phyloP scores from a whole-genome alignment of 2,329 filamentous ascomycete genomes.

The Grosmannia serpens region DNA sequence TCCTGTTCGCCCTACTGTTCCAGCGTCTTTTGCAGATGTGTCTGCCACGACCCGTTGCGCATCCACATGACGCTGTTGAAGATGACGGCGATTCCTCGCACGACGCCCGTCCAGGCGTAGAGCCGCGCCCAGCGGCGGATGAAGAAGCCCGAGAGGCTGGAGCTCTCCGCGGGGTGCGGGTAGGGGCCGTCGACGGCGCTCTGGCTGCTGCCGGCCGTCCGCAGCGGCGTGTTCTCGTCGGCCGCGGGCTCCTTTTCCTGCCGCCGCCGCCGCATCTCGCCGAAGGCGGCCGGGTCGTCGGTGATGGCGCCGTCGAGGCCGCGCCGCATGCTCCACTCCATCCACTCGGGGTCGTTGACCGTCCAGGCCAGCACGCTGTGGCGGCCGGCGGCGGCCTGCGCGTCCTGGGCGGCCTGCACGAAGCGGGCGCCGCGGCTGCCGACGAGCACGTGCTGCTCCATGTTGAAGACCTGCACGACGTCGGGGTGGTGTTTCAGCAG shows the following conservation, averaged over 20 bases:
- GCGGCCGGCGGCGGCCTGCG: slow-evolving; percentile 24
- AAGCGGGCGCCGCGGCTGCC: slow-evolving; percentile 57
- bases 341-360: slow-evolving; percentile 65
- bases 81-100: slow-evolving; percentile 4
- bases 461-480: slow-evolving; percentile 65
- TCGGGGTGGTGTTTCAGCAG: slow-evolving; percentile 49
- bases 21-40: slow-evolving; percentile 5
- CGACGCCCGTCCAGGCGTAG: slow-evolving; percentile 4
- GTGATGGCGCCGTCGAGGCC: slow-evolving; percentile 72
- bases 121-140: slow-evolving; percentile 12
- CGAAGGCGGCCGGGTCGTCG: slow-evolving; percentile 62
- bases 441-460: slow-evolving; percentile 57
- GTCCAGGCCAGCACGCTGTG: slow-evolving; percentile 72
- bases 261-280: slow-evolving; percentile 41
- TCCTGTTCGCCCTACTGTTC: not conserved
- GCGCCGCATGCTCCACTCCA: slow-evolving; percentile 66
- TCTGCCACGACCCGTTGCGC: slow-evolving; percentile 7
- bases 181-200: not conserved
- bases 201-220: not conserved
- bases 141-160: slow-evolving; percentile 6
- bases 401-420: slow-evolving; percentile 42
- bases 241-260: not conserved
- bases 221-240: not conserved
- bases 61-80: slow-evolving; percentile 4
- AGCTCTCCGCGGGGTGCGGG: slow-evolving; percentile 4